These are phyloP conservation scores for Penicillium tannophilum DNA, from an alignment of 495 filamentous ascomycete species.

Conservation along the genomic window DNA sequence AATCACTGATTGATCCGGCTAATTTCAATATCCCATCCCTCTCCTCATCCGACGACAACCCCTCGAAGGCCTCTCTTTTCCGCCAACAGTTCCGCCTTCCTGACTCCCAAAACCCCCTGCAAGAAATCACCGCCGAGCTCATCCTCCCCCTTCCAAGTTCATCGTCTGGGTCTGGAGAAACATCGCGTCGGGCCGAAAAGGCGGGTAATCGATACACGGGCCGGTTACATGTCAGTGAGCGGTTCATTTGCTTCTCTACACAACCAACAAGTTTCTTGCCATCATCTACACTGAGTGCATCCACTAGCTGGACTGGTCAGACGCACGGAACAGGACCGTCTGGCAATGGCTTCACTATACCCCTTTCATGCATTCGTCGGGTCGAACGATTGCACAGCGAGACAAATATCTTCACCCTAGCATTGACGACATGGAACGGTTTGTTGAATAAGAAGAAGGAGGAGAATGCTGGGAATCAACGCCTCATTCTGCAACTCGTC, in stretches of 20 bases:
- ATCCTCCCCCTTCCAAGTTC: conserved; percentile 68
- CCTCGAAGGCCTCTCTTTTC: conserved; percentile 90
- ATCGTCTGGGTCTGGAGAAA: conserved; percentile 57
- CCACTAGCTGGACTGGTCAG: conserved; percentile 80
- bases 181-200: conserved; percentile 58
- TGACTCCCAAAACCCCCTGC: conserved; percentile 83
- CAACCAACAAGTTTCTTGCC: conserved; percentile 84
- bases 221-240: conserved; percentile 89
- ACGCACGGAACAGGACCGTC: conserved; percentile 90
- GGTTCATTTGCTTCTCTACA: conserved; percentile 93
- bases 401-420: conserved; percentile 86
- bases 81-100: conserved; percentile 96
- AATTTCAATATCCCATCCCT: conserved; percentile 63
- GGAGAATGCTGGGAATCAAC: conserved; percentile 64
- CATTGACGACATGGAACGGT: conserved; percentile 96
- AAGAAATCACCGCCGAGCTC: conserved; percentile 95
- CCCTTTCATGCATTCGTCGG: conserved; percentile 83
- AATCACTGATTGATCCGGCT: conserved; percentile 87
- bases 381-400: conserved; percentile 92
- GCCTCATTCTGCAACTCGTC: conserved; percentile 85
- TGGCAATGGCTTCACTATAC: conserved; percentile 96
- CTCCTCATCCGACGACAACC: conserved; percentile 69
- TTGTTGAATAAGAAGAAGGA: conserved; percentile 54
- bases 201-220: conserved; percentile 86
- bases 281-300: conserved; percentile 71